Evolutionary conservation across 257 asterid species (phyloP).

Genomic region (Rhazya stricta): DNA sequence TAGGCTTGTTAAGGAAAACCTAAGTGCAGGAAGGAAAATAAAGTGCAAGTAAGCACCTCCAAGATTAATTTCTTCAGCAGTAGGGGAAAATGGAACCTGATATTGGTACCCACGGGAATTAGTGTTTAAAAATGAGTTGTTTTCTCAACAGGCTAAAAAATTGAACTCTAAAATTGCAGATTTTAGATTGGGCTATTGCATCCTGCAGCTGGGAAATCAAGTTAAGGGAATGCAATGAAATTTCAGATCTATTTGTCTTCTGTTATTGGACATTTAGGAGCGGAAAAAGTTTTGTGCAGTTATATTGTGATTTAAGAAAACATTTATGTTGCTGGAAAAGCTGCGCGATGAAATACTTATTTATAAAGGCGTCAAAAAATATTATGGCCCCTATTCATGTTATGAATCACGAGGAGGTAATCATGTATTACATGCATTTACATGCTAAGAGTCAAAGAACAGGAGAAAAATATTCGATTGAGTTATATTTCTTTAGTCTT

Average conservation of each 20-base stretch:
- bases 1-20: not conserved
- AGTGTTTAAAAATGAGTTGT: too few relatives aligned
- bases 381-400: not conserved
- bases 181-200: not conserved
- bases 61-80: too few relatives aligned
- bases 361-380: not conserved
- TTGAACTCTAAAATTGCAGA: too few relatives aligned
- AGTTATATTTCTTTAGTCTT: not conserved
- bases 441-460: not conserved
- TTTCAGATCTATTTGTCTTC: not conserved
- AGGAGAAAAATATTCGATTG: not conserved
- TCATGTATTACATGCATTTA: not conserved
- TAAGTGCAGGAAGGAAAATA: too few relatives aligned
- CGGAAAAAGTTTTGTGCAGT: not conserved
- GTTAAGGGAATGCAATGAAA: not conserved
- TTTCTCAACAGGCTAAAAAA: too few relatives aligned
- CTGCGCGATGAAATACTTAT: not conserved
- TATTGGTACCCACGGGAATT: too few relatives aligned
- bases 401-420: not conserved
- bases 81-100: not conserved
- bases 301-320: not conserved
- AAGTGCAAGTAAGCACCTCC: too few relatives aligned
- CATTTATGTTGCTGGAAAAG: too few relatives aligned
- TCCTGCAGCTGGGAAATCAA: not conserved
- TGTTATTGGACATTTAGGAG: not conserved